Evolutionary conservation across 2,329 filamentous ascomycete species (phyloP).

Genomic region (Trichoderma hamatum): DNA sequence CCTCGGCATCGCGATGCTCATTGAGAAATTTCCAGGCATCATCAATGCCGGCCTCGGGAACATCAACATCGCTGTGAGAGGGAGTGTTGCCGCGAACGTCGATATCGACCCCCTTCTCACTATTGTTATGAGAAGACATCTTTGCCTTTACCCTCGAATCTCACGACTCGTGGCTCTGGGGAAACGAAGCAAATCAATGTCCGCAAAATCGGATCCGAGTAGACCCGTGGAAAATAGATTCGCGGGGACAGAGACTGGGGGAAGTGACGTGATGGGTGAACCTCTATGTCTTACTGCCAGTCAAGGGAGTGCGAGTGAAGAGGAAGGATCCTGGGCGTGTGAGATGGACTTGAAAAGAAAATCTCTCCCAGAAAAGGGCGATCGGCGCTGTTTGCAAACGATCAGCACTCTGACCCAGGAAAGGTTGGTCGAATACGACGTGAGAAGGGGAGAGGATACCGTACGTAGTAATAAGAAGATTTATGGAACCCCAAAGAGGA

Average conservation of each 20-base stretch:
- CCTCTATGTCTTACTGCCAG: not conserved
- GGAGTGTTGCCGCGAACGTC: conserved; percentile 30
- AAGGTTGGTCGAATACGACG: conserved; percentile 16
- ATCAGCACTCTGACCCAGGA: conserved; percentile 17
- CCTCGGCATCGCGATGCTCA: conserved; percentile 44
- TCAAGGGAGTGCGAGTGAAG: conserved; percentile 17
- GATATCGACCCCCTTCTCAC: conserved; percentile 33
- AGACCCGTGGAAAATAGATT: not conserved
- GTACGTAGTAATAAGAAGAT: conserved; percentile 20
- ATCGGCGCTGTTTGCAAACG: conserved; percentile 19
- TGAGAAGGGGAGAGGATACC: conserved; percentile 10
- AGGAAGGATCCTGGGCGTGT: conserved; percentile 9
- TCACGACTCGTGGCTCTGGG: conserved; percentile 9
- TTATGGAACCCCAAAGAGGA: conserved; percentile 17
- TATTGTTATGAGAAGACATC: conserved; percentile 34
- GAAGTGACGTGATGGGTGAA: conserved; percentile 12
- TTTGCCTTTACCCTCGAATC: not conserved
- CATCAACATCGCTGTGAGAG: conserved; percentile 32
- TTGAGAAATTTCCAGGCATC: conserved; percentile 52
- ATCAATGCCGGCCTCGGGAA: conserved; percentile 40
- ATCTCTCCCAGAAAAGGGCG: conserved; percentile 10
- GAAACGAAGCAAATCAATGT: not conserved
- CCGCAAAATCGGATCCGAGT: conserved; percentile 6
- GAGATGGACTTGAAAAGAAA: conserved; percentile 1
- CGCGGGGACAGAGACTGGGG: not conserved